Percentiles rank a stretch among this genome's conserved stretches.
phyloP scores from a whole-genome alignment of 495 filamentous ascomycete species.

The Aspergillus cavernicola region DNA sequence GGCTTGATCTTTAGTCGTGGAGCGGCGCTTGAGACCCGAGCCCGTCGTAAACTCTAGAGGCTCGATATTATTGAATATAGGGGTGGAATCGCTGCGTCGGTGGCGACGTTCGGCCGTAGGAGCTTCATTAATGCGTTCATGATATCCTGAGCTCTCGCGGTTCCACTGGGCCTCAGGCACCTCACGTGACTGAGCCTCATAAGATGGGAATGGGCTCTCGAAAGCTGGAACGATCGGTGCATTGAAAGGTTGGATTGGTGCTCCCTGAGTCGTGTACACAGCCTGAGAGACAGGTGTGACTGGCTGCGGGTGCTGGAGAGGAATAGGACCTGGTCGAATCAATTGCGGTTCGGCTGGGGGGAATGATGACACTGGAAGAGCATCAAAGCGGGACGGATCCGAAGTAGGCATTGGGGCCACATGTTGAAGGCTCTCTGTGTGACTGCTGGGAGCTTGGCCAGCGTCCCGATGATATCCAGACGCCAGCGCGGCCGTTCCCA shows the following conservation, averaged over 20 bases:
- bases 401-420: constrained; percentile 57
- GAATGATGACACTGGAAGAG: constrained; percentile 43
- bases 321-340: constrained; percentile 47
- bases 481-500: constrained; percentile 34
- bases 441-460: constrained; percentile 26
- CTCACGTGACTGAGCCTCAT: constrained; percentile 23
- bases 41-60: constrained; percentile 15
- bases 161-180: constrained; percentile 20
- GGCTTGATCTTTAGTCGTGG: constrained; percentile 39
- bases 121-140: neutral
- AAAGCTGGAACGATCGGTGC: constrained; percentile 32
- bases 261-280: constrained; percentile 46
- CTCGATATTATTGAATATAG: constrained; percentile 26
- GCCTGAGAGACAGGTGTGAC: constrained; percentile 52
- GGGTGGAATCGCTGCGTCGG: constrained; percentile 35
- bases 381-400: constrained; percentile 59
- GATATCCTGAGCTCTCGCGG: constrained; percentile 6
- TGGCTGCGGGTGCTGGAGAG: constrained; percentile 57
- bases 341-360: constrained; percentile 42
- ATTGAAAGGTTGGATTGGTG: constrained; percentile 34
- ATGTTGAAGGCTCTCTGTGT: constrained; percentile 40
- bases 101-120: constrained; percentile 5
- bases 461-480: constrained; percentile 23
- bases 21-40: constrained; percentile 34
- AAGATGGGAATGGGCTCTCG: constrained; percentile 23